Evolutionary conservation across 2,329 filamentous ascomycete species (phyloP), one percentile per base, ranked within the genome.

Genomic region (Exophiala mesophila): DNA sequence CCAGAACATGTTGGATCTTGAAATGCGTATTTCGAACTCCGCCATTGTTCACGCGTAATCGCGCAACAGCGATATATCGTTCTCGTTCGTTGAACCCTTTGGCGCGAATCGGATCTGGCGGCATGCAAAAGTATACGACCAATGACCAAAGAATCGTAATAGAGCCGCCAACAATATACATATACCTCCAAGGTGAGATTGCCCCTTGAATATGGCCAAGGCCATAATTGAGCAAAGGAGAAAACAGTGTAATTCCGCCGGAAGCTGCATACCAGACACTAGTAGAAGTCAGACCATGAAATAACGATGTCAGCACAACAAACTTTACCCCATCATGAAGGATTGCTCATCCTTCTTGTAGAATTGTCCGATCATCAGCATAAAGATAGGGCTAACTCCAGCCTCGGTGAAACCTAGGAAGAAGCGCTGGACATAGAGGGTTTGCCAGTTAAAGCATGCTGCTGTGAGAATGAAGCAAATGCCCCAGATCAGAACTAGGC

Each of bases 51-150:
- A 68, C 65, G 6, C 80, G 67, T 29, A 84, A 63, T 3, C 80
- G 67, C 59, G 84, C 81, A 0, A 82, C 79, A 0, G 78, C 78
- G 0, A 80, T 74, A 16, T 82, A 65, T 3, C 76, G 67, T 59
- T 88, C 82, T 8, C 78, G 74, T 0, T 64, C 60, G 0, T 71
- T 77, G 29, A 87, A 62, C 54, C 86, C 85, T 80, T 80, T 84
- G 0, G 83, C 83, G 0, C 72, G 71, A 0, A 78, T 74, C 0
- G 82, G 79, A 1, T 78, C 77, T 0, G 83, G 83, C 38, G 84
- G 65, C 4, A 69, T 66, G 54, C 83, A 83, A 61, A 82, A 86
- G 56, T 73, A 71, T 0, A 80, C 42, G 0, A 81, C 80, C 50
- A 83, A 83, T 0, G 39, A 36, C 40, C 40, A 43, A 9, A 82